These are phyloP conservation scores for Thymus quinquecostatus DNA, from an alignment of 257 asterid genomes.

Conservation along the genomic window DNA sequence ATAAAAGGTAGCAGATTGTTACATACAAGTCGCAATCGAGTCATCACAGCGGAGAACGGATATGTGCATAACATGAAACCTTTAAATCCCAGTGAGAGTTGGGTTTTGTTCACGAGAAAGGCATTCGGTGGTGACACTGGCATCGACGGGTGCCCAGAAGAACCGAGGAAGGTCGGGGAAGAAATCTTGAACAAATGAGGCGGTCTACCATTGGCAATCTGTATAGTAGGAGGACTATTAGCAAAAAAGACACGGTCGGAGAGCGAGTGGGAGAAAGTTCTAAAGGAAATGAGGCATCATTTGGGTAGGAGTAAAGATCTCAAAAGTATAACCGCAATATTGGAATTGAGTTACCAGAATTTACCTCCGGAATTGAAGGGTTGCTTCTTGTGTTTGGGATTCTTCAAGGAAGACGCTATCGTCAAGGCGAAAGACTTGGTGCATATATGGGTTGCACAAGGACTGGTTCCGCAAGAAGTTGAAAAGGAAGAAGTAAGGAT, in stretches of 20 bases:
- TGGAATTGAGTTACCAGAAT: conserved; percentile 32
- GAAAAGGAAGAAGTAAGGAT: no score
- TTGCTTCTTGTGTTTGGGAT: no score
- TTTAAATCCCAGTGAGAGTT: conserved; percentile 21
- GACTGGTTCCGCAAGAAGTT: no score
- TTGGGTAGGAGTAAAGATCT: neutral
- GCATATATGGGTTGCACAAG: no score
- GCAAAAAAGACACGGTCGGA: neutral
- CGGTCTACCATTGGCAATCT: conserved; percentile 41
- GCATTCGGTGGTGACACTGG: conserved; percentile 17
- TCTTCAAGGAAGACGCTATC: no score
- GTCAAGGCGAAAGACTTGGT: no score
- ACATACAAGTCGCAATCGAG: neutral
- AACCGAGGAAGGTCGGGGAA: conserved; percentile 17
- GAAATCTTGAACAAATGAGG: conserved; percentile 31
- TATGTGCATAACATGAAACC: conserved; percentile 1
- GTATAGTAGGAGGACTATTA: conserved; percentile 32
- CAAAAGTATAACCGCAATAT: neutral
- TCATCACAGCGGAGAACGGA: neutral
- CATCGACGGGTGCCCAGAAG: conserved; percentile 13
- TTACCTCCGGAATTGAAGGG: conserved; percentile 15
- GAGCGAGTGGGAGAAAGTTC: conserved; percentile 36
- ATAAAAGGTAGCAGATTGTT: neutral
- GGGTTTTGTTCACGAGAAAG: conserved; percentile 13
- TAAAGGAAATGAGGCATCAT: neutral